Percentiles rank a stretch among this genome's conserved stretches.
These are phyloP conservation scores for Lachnum nothofagi DNA, from an alignment of 2,329 filamentous ascomycete genomes.

Conservation along the genomic window DNA sequence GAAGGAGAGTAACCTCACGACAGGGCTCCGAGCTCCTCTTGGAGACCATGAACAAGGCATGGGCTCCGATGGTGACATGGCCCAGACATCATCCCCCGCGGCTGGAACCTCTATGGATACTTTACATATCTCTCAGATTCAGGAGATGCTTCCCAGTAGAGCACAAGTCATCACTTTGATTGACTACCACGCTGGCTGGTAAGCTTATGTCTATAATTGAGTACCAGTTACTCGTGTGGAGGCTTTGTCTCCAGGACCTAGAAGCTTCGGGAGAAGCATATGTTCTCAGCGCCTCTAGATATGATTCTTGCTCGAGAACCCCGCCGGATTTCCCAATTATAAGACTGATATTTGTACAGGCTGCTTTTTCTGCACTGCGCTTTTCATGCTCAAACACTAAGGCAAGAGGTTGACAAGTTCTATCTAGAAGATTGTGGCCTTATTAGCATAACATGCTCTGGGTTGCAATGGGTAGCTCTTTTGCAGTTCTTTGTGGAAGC, in stretches of 20 bases:
- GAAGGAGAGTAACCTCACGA: conserved; percentile 35
- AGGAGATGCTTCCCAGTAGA: conserved; percentile 16
- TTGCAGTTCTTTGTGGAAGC: conserved; percentile 40
- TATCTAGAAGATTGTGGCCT: conserved; percentile 34
- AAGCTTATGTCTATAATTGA: no score
- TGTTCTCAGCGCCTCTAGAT: no score
- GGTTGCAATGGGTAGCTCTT: conserved; percentile 43
- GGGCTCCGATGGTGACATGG: conserved; percentile 19
- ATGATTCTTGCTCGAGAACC: no score
- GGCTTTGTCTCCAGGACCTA: no score
- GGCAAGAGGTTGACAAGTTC: conserved; percentile 35
- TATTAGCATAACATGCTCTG: conserved; percentile 32
- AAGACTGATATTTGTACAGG: no score
- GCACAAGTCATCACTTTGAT: conserved; percentile 13
- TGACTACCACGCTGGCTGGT: conserved; percentile 17
- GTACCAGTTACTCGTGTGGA: no score
- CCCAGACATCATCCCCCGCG: conserved; percentile 11
- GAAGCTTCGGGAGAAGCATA: no score
- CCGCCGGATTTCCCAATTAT: no score
- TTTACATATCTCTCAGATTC: conserved; percentile 17
- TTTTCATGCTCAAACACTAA: conserved; percentile 33
- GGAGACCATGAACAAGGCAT: conserved; percentile 5
- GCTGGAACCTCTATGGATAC: conserved; percentile 10
- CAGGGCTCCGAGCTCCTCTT: conserved; percentile 14
- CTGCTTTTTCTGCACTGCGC: conserved; percentile 21